Percentiles rank a stretch among this genome's conserved stretches.
These are phyloP conservation scores for Populus tomentosa DNA, from an alignment of 441 rosid species.

Conservation along the genomic window DNA sequence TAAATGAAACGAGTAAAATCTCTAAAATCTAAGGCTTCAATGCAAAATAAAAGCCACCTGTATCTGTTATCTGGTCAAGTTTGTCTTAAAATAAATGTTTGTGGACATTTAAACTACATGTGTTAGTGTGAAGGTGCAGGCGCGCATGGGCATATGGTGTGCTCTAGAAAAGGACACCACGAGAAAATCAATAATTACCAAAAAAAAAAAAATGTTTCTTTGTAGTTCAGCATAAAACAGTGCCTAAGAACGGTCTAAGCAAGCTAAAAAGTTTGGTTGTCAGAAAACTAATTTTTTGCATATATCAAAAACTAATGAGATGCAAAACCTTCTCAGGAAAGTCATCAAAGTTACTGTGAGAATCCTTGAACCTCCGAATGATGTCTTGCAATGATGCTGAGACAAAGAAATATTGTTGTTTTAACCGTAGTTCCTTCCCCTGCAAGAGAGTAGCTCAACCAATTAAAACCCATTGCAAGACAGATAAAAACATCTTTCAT, in stretches of 20 bases:
- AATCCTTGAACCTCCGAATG: constrained; percentile 48
- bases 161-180: background rate
- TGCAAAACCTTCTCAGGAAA: constrained; percentile 45
- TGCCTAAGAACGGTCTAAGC: background rate
- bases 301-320: background rate
- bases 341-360: constrained; percentile 39
- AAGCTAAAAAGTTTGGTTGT: background rate
- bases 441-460: constrained; percentile 24
- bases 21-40: background rate
- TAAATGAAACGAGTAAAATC: background rate
- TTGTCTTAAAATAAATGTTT: background rate
- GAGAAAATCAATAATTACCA: background rate
- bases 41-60: background rate
- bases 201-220: background rate
- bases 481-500: background rate
- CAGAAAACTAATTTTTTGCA: background rate
- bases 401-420: constrained; percentile 54
- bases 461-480: constrained; percentile 1
- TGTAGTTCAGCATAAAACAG: background rate
- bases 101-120: background rate
- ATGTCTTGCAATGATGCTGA: constrained; percentile 58
- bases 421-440: constrained; percentile 58
- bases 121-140: background rate
- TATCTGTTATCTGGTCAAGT: background rate
- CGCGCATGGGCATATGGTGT: background rate